phyloP scores from a whole-genome alignment of 1,139 yeast genomes.

The Candida mesenterica region DNA sequence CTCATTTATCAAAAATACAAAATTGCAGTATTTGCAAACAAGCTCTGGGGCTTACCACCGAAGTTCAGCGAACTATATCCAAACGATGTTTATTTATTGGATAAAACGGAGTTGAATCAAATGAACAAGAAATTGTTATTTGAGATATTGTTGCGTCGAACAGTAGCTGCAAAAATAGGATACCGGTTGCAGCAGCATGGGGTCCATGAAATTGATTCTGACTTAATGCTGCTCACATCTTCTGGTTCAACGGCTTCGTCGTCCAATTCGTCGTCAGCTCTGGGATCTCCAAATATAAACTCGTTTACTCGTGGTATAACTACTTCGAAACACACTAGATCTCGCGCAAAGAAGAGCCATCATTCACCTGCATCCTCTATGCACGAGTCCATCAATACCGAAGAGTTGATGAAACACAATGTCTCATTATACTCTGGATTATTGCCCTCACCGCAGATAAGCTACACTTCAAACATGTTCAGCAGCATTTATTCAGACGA shows the following conservation, averaged over 20 bases:
- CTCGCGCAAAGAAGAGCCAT: not conserved
- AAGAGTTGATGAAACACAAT: conserved; percentile 32
- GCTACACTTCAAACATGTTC: conserved; percentile 32
- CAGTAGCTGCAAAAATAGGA: conserved; percentile 44
- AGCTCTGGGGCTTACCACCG: conserved; percentile 20
- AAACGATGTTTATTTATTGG: conserved; percentile 25
- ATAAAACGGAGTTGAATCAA: conserved; percentile 25
- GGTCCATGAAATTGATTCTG: conserved; percentile 6
- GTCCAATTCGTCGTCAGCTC: conserved; percentile 1
- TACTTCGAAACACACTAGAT: not conserved
- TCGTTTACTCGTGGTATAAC: not conserved
- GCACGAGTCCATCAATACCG: conserved; percentile 28
- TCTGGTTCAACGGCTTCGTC: not conserved
- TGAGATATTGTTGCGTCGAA: conserved; percentile 40
- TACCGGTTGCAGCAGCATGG: conserved; percentile 30
- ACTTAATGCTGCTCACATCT: conserved; percentile 11
- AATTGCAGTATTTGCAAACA: conserved; percentile 26
- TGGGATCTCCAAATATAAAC: conserved; percentile 1
- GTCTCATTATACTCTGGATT: conserved; percentile 33
- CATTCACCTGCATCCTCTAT: conserved; percentile 12
- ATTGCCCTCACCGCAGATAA: conserved; percentile 42
- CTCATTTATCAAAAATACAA: conserved; percentile 25
- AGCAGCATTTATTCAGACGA: conserved; percentile 18
- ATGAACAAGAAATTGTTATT: conserved; percentile 34
- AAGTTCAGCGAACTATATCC: conserved; percentile 32